Evolutionary conservation across 116 monocot genomes (phyloP), one percentile per base, ranked within the genome.

Genomic region (Zostera marina): DNA sequence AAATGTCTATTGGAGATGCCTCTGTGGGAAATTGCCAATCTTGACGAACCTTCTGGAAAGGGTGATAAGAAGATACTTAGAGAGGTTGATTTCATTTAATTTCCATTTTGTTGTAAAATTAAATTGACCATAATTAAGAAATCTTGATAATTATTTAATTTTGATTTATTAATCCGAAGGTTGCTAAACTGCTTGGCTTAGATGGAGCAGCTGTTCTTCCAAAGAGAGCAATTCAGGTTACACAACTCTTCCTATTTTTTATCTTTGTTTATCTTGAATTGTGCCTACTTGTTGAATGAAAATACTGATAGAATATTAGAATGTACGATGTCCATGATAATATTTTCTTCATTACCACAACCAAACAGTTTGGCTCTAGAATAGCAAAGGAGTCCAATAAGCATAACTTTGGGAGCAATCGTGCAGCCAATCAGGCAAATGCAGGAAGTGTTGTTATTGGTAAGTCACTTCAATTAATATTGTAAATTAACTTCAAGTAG

Each of bases 21-120:
- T 38, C 61, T 96, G 14, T 80, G 78, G 77, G 80, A 89, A 15
- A 80, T 96, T 59, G 80, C 82, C 17, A 60, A 76, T 17, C 85
- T 96, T 21, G 66, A 82, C 58, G 70, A 80, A 68, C 89, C 96
- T 59, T 70, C 63, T 68, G 96, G 96, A 64, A 71, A 23, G 58
- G 96, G 96, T 26, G 96, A 96, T 55, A 96, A 96, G 68, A 96
- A 96, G 75, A 89, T 96, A 57, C 59, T 96, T 46, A 82, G 96
- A 80, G 82, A 89, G 77, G 96, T 96, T 64, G 53, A 47, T 61
- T 12, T 57, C n/a, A 40, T 61, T 61, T n/a, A 23, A 42, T n/a
- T n/a, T n/a, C n/a, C n/a, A n/a, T n/a, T n/a, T 56, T 3, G 32
- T 32, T 56, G n/a, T 56, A 38, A 13, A 26, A n/a, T 24, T 13